These are phyloP conservation scores for Choanephora cucurbitarum DNA, from an alignment of 371 early-diverging fungal species.

Conservation along the genomic window DNA sequence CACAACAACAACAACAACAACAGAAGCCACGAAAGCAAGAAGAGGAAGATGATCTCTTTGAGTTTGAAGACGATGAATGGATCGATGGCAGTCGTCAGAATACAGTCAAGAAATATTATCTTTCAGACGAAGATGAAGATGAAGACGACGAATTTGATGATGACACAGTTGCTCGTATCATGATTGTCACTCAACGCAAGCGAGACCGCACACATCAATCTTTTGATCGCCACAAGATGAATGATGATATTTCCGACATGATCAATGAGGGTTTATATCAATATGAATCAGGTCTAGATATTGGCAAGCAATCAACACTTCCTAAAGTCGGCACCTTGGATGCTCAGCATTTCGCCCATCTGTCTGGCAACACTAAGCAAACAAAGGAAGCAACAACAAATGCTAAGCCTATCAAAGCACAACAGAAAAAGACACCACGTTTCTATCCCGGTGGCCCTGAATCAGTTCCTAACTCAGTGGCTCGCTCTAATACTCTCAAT, in stretches of 20 bases:
- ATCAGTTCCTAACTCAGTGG: slow-evolving; percentile 45
- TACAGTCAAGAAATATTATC: slow-evolving; percentile 66
- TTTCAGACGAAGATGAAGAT: slow-evolving; percentile 68
- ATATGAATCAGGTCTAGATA: slow-evolving; percentile 79
- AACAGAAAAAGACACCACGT: slow-evolving; percentile 55
- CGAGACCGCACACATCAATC: slow-evolving; percentile 71
- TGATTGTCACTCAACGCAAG: slow-evolving; percentile 91
- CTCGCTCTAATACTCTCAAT: slow-evolving; percentile 8
- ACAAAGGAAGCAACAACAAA: slow-evolving; percentile 6
- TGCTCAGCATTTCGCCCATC: slow-evolving; percentile 65
- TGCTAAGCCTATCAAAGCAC: slow-evolving; percentile 17
- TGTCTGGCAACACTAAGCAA: slow-evolving; percentile 22
- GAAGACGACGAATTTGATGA: slow-evolving; percentile 81
- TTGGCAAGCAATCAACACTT: slow-evolving; percentile 31
- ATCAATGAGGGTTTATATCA: slow-evolving; percentile 94
- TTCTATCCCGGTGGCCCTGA: slow-evolving; percentile 64
- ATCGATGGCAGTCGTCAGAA: slow-evolving; percentile 55
- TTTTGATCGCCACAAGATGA: slow-evolving; percentile 81
- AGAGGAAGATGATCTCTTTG: slow-evolving; percentile 77
- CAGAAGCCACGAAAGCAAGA: slow-evolving; percentile 8
- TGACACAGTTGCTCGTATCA: slow-evolving; percentile 81
- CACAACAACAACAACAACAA: slow-evolving; percentile 8
- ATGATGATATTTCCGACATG: slow-evolving; percentile 88
- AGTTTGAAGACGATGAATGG: slow-evolving; percentile 76
- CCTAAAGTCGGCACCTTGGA: slow-evolving; percentile 72